Base-by-base conservation (phyloP, 2,329 filamentous ascomycete species). In the Chaetomiaceae sp. region DNA sequence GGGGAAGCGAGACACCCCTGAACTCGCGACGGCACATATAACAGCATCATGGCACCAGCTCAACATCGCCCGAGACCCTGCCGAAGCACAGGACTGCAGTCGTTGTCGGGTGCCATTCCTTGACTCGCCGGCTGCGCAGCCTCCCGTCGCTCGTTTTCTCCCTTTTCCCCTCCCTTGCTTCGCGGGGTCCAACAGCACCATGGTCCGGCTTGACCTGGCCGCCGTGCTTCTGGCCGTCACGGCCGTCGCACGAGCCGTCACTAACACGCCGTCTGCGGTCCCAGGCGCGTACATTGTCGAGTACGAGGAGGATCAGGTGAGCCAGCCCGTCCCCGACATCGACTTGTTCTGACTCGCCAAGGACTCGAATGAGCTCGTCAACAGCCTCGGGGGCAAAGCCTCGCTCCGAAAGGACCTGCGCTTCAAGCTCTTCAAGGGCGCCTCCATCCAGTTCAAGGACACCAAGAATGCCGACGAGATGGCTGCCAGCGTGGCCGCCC, bases 281-380 rank as follows among this genome's bases (percentile, higher is more conserved):
- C 68, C 73, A 0, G 76, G 78, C 19, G 74, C 73, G 22, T 81
- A 75, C 65, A 76, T 81, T 57, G 71, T 81, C 54, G 78, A 81
- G 59, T 76, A 80, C 47, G 73, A 79, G 42, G 73, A 78, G 19
- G 69, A 70, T 7, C 67, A 75, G 61, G 78, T 80, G 65, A 61
- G 71, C 9, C 27, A 31, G 14, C 27, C 27, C 27, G 27, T 12
- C 27, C 8, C 4, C 14, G 27, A 3, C 27, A 12, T 9, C 27
- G 3, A 31, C 4, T 31, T 11, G 3, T 45, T 11, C 55, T 57
- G 23, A 58, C 55, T 17, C n/a, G 3, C 9, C 42, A n/a, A 77
- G 72, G 74, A 79, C 56, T 62, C 68, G 7, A 63, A 68, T n/a
- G 66, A 69, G 20, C 71, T 78, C 59, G 68, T 70, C 53, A 63